A percentile compares a stretch with the other conserved stretches of the same genome.
Evolutionary conservation across 805 yeast genomes (phyloP).

Genomic region (Blastobotrys robertii): DNA sequence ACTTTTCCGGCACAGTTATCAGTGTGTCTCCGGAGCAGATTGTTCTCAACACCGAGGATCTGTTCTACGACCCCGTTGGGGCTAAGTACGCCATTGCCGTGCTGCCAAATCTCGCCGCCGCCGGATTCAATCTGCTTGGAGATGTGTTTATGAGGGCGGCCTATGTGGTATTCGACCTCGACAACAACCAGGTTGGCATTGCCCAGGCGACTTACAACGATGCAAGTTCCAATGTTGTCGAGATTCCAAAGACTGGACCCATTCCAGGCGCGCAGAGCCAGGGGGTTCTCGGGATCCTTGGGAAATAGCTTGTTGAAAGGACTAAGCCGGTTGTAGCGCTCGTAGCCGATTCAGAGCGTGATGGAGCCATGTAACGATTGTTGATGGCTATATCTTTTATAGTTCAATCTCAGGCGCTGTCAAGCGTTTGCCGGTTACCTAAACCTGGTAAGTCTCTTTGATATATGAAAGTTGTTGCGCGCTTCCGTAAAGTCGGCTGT

Average conservation of each 20-base stretch:
- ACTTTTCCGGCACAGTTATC: conserved; percentile 17
- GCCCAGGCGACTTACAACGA: conserved; percentile 34
- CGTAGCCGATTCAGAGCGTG: too few species aligned
- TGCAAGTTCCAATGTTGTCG: conserved; percentile 17
- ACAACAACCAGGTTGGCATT: conserved; percentile 43
- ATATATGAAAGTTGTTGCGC: too few species aligned
- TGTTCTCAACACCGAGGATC: conserved; percentile 5
- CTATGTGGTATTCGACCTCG: conserved; percentile 54
- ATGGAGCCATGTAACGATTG: too few species aligned
- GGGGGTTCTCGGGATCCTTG: too few species aligned
- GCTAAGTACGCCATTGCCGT: conserved; percentile 1
- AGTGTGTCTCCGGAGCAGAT: conserved; percentile 16
- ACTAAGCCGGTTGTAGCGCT: too few species aligned
- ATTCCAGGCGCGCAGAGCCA: too few species aligned
- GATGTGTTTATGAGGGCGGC: conserved; percentile 48
- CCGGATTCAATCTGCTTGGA: conserved; percentile 30
- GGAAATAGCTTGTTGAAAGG: too few species aligned
- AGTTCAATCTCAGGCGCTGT: too few species aligned
- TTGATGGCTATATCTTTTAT: too few species aligned
- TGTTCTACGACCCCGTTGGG: conserved; percentile 5
- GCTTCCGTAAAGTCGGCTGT: too few species aligned
- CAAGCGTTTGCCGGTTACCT: too few species aligned
- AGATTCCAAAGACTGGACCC: conserved; percentile 9
- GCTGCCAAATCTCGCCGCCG: neutral
- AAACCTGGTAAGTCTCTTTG: too few species aligned